Percentiles rank a stretch among this genome's conserved stretches.
phyloP scores from a whole-genome alignment of 2,329 filamentous ascomycete genomes.

The Dactylellina drechsleri region DNA sequence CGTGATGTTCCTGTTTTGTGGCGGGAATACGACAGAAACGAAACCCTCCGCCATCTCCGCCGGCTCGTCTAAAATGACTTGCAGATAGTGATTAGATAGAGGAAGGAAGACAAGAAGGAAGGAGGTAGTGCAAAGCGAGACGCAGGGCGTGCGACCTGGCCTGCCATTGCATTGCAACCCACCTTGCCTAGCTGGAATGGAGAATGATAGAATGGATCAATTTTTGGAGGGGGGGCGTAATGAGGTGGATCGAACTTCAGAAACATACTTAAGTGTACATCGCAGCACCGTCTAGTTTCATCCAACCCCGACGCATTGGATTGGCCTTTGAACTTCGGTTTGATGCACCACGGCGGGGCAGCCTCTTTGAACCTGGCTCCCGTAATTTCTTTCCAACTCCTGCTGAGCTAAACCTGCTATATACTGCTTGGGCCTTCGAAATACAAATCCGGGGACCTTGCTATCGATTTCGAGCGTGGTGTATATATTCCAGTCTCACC shows the following conservation, averaged over 20 bases:
- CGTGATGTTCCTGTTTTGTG: slow-evolving; percentile 25
- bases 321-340: too few species aligned
- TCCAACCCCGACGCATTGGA: too few species aligned
- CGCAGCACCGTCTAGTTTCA: too few species aligned
- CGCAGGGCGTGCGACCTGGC: slow-evolving; percentile 1
- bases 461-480: slow-evolving; percentile 10
- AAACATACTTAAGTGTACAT: slow-evolving; percentile 3
- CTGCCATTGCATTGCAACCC: not conserved
- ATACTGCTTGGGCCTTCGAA: not conserved
- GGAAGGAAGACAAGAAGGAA: slow-evolving; percentile 11
- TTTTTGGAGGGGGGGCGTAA: not conserved
- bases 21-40: slow-evolving; percentile 29
- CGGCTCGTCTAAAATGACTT: not conserved
- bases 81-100: slow-evolving; percentile 5
- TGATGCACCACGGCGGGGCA: slow-evolving; percentile 19
- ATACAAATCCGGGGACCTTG: slow-evolving; percentile 18
- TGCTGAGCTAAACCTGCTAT: slow-evolving; percentile 3
- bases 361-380: slow-evolving; percentile 34
- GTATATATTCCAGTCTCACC: slow-evolving; percentile 29
- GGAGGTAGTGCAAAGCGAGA: slow-evolving; percentile 8
- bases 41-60: not conserved
- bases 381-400: slow-evolving; percentile 36
- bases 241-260: not conserved
- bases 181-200: not conserved
- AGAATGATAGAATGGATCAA: not conserved